phyloP scores from a whole-genome alignment of 208 protist genomes.

The Willaertia magna region DNA sequence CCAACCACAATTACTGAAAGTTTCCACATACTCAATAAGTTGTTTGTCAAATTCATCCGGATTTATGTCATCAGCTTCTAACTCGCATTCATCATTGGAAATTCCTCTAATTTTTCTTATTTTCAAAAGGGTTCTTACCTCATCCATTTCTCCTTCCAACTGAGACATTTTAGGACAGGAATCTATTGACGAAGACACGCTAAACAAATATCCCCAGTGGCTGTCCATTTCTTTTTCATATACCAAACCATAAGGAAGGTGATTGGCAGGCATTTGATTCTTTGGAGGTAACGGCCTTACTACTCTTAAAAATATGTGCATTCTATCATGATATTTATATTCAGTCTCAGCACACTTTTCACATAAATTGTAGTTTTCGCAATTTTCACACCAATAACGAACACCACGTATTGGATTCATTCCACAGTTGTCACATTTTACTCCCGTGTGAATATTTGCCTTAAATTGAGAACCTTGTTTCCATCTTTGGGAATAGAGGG shows the following conservation, averaged over 20 bases:
- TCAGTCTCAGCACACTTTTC: slow-evolving; percentile 9
- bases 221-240: slow-evolving; percentile 14
- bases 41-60: not conserved
- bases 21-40: not conserved
- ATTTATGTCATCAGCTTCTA: not conserved
- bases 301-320: slow-evolving; percentile 15
- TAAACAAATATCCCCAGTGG: slow-evolving; percentile 18
- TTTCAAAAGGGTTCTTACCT: not conserved
- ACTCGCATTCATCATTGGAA: not conserved
- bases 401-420: slow-evolving; percentile 4
- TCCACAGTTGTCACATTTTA: slow-evolving; percentile 12
- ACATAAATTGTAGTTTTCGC: slow-evolving; percentile 13
- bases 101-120: no score
- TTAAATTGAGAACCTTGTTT: not conserved
- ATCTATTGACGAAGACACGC: not conserved
- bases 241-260: slow-evolving; percentile 11
- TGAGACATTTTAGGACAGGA: not conserved
- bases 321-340: slow-evolving; percentile 11
- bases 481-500: not conserved
- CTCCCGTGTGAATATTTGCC: not conserved
- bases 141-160: not conserved
- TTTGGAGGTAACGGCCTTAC: slow-evolving; percentile 9
- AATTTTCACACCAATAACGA: slow-evolving; percentile 17
- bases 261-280: slow-evolving; percentile 1
- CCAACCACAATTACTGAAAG: slow-evolving; percentile 1